Conservation (phyloP, 768 basidiomycete species). For the Amanita muscaria region DNA sequence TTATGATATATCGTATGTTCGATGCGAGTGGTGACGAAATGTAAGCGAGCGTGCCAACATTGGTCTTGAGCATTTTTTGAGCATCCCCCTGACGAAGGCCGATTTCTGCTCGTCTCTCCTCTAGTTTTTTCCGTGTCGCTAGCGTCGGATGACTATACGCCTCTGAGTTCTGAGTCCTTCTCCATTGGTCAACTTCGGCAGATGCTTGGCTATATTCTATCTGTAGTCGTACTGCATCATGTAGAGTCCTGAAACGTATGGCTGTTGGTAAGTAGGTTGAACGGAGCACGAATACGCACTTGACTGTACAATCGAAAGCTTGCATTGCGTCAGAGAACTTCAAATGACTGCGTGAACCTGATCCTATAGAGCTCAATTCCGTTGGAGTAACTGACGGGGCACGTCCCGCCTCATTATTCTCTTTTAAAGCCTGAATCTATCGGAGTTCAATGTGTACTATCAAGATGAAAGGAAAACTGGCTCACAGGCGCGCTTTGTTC, state of each 20-base stretch:
- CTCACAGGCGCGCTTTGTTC: neutral
- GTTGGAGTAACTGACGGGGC: neutral
- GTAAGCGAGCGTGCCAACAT: slow-evolving; percentile 17
- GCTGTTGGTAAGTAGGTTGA: neutral
- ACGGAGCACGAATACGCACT: slow-evolving; percentile 9
- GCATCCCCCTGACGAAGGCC: slow-evolving; percentile 12
- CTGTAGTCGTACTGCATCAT: slow-evolving; percentile 21
- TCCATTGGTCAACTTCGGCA: slow-evolving; percentile 21
- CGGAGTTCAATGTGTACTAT: neutral
- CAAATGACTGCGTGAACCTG: neutral
- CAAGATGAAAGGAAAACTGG: neutral
- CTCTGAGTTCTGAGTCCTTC: slow-evolving; percentile 20
- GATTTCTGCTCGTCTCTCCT: slow-evolving; percentile 13
- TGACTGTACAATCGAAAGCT: slow-evolving; percentile 2
- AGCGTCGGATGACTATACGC: slow-evolving; percentile 21
- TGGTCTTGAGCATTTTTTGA: slow-evolving; percentile 15
- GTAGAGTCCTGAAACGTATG: slow-evolving; percentile 18
- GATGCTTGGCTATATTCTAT: slow-evolving; percentile 16
- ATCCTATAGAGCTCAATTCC: slow-evolving; percentile 6
- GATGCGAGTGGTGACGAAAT: slow-evolving; percentile 9
- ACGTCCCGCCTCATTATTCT: neutral
- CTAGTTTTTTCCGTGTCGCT: slow-evolving; percentile 21
- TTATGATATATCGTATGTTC: slow-evolving; percentile 8
- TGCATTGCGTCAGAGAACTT: slow-evolving; percentile 8
- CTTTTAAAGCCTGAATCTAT: neutral